Base-by-base conservation (phyloP, 257 asterid species). In the Primulina tabacum region DNA sequence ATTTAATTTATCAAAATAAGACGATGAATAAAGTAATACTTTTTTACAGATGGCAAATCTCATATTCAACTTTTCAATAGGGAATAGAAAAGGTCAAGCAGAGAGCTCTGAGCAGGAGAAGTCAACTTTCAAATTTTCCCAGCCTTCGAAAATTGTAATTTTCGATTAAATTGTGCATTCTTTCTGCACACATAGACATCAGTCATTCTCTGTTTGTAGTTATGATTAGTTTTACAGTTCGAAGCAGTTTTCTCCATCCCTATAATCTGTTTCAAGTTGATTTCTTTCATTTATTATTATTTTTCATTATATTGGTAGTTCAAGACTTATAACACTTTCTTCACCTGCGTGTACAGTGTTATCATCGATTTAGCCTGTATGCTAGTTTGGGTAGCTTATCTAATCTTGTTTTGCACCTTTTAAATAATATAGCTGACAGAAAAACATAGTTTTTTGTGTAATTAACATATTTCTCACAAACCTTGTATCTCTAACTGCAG, bases 41-140 rank as follows among this genome's bases (percentile, higher is more conserved):
- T 63, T 80, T 28, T 67, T 84, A 75, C 82, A 87, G 90, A 81
- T 67, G 63, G 62, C 74, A 63, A 72, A 70, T 57, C 73, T 77
- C 38, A 32, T 30, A 68, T 73, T 71, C 37, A 62, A 70, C 40
- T 68, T 70, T 35, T 75, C 78, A 55, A 50, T 61, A 17, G 84
- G 62, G 59, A 80, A 71, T 71, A 76, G 58, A 67, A 76, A 64
- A 76, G 35, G 67, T 40, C 85, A 83, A 35, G 70, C 67, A 12
- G 78, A 76, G 64, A 68, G 73, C 80, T 68, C 66, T 2, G 80
- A 73, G 62, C 81, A 71, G 57, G 82, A 74, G 58, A 81, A 71
- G 67, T 67, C 84, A 59, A 21, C 71, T 14, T 64, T 52, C 33
- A 80, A 75, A 71, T 20, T 40, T 58, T 32, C 70, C 59, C 84